phyloP scores from a whole-genome alignment of 192 early-diverging fungal species.

The Dissophora ornata region DNA sequence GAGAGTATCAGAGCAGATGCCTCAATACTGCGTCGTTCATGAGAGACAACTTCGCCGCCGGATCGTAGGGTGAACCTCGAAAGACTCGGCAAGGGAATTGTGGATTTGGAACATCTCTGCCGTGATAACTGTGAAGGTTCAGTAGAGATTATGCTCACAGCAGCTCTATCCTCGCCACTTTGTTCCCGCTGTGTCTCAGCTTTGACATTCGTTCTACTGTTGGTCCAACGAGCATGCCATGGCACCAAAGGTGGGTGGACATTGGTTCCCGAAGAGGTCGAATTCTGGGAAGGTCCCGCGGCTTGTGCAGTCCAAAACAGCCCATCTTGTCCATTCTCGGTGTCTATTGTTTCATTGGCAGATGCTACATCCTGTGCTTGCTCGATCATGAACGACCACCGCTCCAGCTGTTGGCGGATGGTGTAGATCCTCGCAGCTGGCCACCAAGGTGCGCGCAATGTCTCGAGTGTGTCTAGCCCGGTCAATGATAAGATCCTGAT shows the following conservation, averaged over 20 bases:
- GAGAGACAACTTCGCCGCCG: conserved; percentile 26
- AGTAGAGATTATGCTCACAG: neutral
- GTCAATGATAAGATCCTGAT: conserved; percentile 14
- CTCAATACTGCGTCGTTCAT: conserved; percentile 19
- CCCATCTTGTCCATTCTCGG: no score
- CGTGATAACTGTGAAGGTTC: neutral
- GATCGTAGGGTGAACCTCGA: conserved; percentile 15
- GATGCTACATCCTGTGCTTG: neutral
- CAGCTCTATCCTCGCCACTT: neutral
- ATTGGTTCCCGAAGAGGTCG: neutral
- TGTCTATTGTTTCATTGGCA: neutral
- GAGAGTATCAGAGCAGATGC: conserved; percentile 25
- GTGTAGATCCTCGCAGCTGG: conserved; percentile 32
- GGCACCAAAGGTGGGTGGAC: neutral
- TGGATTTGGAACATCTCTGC: neutral
- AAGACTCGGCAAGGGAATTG: conserved; percentile 21
- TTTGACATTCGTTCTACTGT: neutral
- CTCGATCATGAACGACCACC: conserved; percentile 42
- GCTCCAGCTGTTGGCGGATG: conserved; percentile 29
- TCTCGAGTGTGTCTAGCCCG: conserved; percentile 16
- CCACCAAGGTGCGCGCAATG: conserved; percentile 33
- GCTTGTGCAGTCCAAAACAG: neutral
- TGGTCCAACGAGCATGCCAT: conserved; percentile 26
- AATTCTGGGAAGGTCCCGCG: neutral
- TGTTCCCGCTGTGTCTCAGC: neutral